Conservation (phyloP, 306 rosid genomes). For the Hippophae rhamnoides region DNA sequence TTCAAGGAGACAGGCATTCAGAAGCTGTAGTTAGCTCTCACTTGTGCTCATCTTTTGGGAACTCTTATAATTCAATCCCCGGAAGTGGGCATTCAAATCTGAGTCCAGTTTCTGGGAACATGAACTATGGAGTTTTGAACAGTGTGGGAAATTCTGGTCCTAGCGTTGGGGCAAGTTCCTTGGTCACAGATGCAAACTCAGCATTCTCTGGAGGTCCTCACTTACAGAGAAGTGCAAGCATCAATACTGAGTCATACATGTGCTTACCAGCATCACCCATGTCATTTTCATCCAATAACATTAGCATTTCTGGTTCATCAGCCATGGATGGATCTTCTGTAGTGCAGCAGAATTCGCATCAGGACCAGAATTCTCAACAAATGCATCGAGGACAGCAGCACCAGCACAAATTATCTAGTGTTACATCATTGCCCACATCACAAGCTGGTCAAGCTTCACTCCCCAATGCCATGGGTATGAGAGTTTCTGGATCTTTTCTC, state of each 20-base stretch:
- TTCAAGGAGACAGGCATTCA: slow-evolving; percentile 88
- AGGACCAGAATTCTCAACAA: slow-evolving; percentile 68
- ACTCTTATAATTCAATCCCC: slow-evolving; percentile 65
- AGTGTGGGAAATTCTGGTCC: slow-evolving; percentile 86
- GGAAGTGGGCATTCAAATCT: slow-evolving; percentile 72
- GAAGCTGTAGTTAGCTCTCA: slow-evolving; percentile 70
- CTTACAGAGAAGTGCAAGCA: slow-evolving; percentile 95
- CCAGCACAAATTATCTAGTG: slow-evolving; percentile 66
- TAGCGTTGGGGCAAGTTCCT: slow-evolving; percentile 91
- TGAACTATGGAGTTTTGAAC: slow-evolving; percentile 67
- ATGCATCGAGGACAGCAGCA: slow-evolving; percentile 57
- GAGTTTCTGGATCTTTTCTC: slow-evolving; percentile 51
- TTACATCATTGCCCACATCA: slow-evolving; percentile 47
- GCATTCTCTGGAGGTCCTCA: slow-evolving; percentile 88
- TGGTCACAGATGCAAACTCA: slow-evolving; percentile 98
- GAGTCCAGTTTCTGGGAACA: slow-evolving; percentile 82
- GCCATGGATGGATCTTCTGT: slow-evolving; percentile 84
- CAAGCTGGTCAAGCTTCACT: slow-evolving; percentile 48
- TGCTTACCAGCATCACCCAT: slow-evolving; percentile 90
- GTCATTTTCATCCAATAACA: slow-evolving; percentile 87
- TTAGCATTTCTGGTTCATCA: slow-evolving; percentile 82
- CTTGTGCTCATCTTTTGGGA: slow-evolving; percentile 74
- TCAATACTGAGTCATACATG: slow-evolving; percentile 70
- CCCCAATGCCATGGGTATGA: slow-evolving; percentile 38
- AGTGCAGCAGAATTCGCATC: slow-evolving; percentile 79